Conservation (phyloP, 2,329 filamentous ascomycete genomes). For the Diaporthe sp. region DNA sequence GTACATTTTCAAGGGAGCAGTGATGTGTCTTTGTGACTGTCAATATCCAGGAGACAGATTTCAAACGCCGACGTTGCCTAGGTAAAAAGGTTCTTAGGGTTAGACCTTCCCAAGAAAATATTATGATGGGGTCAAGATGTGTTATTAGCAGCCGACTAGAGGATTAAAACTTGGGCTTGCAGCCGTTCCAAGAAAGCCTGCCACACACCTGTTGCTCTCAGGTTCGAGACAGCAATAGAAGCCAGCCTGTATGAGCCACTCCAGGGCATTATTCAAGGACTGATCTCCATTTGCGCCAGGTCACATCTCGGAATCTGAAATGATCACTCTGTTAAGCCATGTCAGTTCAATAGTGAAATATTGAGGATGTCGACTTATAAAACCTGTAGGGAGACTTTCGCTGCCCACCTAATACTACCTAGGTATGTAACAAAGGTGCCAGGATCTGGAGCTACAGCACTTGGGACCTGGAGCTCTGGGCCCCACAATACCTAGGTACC, state of each 20-base stretch:
- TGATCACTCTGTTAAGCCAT: not conserved
- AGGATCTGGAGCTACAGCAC: not conserved
- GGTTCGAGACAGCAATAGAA: not conserved
- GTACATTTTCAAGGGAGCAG: not conserved
- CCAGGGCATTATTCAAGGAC: not conserved
- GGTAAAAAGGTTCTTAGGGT: not conserved
- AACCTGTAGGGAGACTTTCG: not conserved
- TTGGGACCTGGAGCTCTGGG: not conserved
- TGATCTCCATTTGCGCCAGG: not conserved
- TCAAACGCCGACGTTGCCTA: no score
- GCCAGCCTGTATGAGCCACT: not conserved
- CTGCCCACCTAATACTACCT: not conserved
- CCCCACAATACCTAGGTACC: not conserved
- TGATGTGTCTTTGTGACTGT: no score
- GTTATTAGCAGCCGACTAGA: not conserved
- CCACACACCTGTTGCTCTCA: no score
- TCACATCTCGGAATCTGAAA: not conserved
- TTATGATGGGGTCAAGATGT: not conserved
- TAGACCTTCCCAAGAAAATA: not conserved
- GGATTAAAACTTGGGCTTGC: not conserved
- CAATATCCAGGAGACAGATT: not conserved
- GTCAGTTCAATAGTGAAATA: not conserved
- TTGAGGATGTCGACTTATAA: not conserved
- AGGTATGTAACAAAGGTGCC: not conserved
- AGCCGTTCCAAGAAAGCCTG: no score